A percentile compares a stretch with the other conserved stretches of the same genome.
These are phyloP conservation scores for Solanum chmielewskii DNA, from an alignment of 257 asterid genomes.

Conservation along the genomic window DNA sequence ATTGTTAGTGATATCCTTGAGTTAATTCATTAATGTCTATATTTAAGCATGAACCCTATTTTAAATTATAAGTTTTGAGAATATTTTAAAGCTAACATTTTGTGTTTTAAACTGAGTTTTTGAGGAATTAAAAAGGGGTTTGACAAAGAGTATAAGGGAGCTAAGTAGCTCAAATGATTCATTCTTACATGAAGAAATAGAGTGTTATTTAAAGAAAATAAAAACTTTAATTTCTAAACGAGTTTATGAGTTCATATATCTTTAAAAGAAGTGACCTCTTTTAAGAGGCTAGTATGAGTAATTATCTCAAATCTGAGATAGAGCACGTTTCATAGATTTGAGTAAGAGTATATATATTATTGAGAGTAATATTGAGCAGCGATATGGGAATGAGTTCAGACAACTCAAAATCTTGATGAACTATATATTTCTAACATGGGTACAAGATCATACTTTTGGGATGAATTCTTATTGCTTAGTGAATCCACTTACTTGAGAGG, in stretches of 20 bases:
- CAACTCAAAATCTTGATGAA: not conserved
- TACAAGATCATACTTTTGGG: not conserved
- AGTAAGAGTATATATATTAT: too few relatives aligned
- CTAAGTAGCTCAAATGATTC: not conserved
- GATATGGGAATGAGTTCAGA: not conserved
- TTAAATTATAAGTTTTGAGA: not conserved
- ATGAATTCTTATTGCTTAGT: not conserved
- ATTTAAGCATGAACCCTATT: not conserved
- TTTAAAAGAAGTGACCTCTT: not conserved
- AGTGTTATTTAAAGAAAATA: not conserved
- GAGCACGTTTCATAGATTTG: not conserved
- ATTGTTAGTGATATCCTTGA: not conserved
- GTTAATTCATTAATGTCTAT: not conserved
- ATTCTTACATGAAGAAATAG: too few relatives aligned
- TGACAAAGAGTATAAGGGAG: not conserved
- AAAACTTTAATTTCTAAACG: not conserved
- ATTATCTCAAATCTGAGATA: not conserved
- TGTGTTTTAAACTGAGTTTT: not conserved
- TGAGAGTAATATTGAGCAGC: not conserved
- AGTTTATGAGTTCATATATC: not conserved
- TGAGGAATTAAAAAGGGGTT: not conserved
- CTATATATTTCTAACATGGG: not conserved
- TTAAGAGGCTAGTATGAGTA: not conserved
- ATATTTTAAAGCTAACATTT: not conserved
- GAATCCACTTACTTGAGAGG: not conserved